phyloP scores from a whole-genome alignment of 2,329 filamentous ascomycete genomes.

The Monosporascus sp. region DNA sequence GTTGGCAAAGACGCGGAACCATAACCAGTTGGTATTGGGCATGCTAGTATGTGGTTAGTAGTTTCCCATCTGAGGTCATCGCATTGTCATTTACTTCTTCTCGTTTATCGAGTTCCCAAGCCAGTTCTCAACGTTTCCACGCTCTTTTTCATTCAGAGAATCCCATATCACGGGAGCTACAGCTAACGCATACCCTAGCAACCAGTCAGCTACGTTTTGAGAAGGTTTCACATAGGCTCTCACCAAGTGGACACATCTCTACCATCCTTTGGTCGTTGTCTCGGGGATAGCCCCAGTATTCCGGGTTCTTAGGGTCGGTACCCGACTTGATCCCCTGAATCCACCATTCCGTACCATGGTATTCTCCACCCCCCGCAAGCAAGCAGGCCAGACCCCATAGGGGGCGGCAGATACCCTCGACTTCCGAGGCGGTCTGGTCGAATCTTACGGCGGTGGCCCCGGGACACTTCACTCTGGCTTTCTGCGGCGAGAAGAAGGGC shows the following conservation, averaged over 20 bases:
- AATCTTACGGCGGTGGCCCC: conserved; percentile 71
- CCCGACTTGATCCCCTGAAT: conserved; percentile 65
- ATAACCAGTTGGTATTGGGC: conserved; percentile 64
- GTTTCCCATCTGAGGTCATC: conserved; percentile 20
- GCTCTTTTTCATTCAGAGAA: conserved; percentile 55
- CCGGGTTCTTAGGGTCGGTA: conserved; percentile 61
- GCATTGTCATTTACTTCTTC: conserved; percentile 51
- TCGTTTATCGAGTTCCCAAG: conserved; percentile 70
- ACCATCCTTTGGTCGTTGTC: conserved; percentile 81
- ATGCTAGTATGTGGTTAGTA: conserved; percentile 48
- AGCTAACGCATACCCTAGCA: conserved; percentile 59
- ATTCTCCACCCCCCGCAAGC: conserved; percentile 62
- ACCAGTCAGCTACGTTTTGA: conserved; percentile 1
- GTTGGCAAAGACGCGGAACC: conserved; percentile 82
- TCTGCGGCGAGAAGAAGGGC: conserved; percentile 63
- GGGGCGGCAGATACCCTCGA: conserved; percentile 70
- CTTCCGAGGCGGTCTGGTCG: conserved; percentile 69
- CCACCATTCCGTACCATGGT: conserved; percentile 59
- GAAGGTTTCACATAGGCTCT: conserved; percentile 1
- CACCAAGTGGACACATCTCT: conserved; percentile 72
- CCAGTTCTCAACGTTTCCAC: conserved; percentile 63
- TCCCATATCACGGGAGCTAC: conserved; percentile 64
- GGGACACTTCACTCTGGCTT: conserved; percentile 59
- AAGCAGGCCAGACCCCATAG: conserved; percentile 70
- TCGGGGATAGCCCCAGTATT: conserved; percentile 72